Percentiles rank a stretch among this genome's conserved stretches.
Conservation (phyloP, 2,329 filamentous ascomycete genomes). For the Cytospora mali region DNA sequence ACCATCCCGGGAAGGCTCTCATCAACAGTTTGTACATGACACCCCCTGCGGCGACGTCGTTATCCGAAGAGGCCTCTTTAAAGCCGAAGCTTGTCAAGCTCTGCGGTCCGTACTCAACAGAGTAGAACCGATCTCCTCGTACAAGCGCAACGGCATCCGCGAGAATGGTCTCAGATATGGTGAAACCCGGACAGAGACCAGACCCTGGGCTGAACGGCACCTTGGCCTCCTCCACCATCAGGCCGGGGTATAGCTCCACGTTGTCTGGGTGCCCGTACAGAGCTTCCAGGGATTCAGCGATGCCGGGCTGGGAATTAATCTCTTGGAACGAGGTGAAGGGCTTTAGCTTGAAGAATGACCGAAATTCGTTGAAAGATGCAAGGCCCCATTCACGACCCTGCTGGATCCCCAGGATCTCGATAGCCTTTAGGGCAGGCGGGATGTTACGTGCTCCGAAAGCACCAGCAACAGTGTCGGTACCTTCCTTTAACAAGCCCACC, state of each 20-base stretch:
- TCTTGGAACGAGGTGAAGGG: conserved; percentile 59
- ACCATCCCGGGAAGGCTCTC: conserved; percentile 16
- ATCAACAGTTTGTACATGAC: conserved; percentile 23
- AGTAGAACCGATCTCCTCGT: conserved; percentile 67
- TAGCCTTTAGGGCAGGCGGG: conserved; percentile 57
- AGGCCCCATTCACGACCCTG: conserved; percentile 65
- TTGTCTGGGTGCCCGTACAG: conserved; percentile 66
- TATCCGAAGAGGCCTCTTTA: conserved; percentile 17
- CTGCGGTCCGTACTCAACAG: conserved; percentile 59
- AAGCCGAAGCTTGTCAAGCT: conserved; percentile 69
- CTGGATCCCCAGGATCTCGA: conserved; percentile 66
- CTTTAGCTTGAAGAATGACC: conserved; percentile 63
- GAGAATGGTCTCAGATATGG: conserved; percentile 49
- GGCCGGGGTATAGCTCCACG: conserved; percentile 71
- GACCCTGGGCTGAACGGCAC: conserved; percentile 5
- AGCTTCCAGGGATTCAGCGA: conserved; percentile 57
- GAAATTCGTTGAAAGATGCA: conserved; percentile 65
- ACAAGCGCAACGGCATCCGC: conserved; percentile 66
- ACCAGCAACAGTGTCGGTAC: conserved; percentile 64
- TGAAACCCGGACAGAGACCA: conserved; percentile 18
- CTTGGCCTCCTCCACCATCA: conserved; percentile 45
- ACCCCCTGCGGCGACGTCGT: conserved; percentile 13
- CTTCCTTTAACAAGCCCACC: conserved; percentile 55
- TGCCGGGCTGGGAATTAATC: conserved; percentile 60
- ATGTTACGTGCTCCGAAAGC: conserved; percentile 62